These are phyloP conservation scores for Arthroderma uncinatum DNA, from an alignment of 2,329 filamentous ascomycete genomes.

Conservation along the genomic window DNA sequence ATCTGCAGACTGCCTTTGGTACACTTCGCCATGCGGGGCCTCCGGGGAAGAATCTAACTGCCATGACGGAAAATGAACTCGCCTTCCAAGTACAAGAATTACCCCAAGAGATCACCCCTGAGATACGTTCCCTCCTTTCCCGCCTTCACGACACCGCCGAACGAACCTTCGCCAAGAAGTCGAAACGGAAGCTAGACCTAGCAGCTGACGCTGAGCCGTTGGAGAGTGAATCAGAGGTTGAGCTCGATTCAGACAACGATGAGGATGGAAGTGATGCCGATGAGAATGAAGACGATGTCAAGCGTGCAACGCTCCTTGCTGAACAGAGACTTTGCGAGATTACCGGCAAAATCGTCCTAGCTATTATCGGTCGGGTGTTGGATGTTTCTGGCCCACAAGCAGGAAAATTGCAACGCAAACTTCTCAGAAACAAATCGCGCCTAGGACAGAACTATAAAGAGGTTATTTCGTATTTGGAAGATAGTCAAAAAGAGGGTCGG, in stretches of 20 bases:
- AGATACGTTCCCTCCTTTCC: slow-evolving; percentile 55
- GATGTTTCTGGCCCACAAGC: slow-evolving; percentile 51
- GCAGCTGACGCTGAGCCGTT: slow-evolving; percentile 50
- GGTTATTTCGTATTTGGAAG: slow-evolving; percentile 68
- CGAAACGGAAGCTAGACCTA: slow-evolving; percentile 34
- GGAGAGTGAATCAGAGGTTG: slow-evolving; percentile 51
- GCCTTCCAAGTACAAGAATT: slow-evolving; percentile 49
- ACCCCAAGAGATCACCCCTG: slow-evolving; percentile 56
- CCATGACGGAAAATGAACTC: slow-evolving; percentile 36
- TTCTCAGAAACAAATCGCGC: slow-evolving; percentile 67
- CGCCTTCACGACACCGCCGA: slow-evolving; percentile 69
- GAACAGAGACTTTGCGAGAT: slow-evolving; percentile 81
- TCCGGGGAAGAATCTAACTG: slow-evolving; percentile 31
- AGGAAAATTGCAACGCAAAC: slow-evolving; percentile 55
- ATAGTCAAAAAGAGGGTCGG: slow-evolving; percentile 38
- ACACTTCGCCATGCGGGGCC: slow-evolving; percentile 49
- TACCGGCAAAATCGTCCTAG: slow-evolving; percentile 72
- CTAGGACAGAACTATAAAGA: slow-evolving; percentile 80
- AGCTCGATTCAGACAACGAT: slow-evolving; percentile 39
- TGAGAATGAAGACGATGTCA: slow-evolving; percentile 34
- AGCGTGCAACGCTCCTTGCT: slow-evolving; percentile 56
- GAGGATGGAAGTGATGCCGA: slow-evolving; percentile 19
- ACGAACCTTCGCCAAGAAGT: slow-evolving; percentile 62
- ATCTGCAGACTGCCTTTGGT: slow-evolving; percentile 69
- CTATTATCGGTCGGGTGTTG: slow-evolving; percentile 62